Base-by-base conservation (phyloP, 2,329 filamentous ascomycete genomes). In the Amylocarpus encephaloides region DNA sequence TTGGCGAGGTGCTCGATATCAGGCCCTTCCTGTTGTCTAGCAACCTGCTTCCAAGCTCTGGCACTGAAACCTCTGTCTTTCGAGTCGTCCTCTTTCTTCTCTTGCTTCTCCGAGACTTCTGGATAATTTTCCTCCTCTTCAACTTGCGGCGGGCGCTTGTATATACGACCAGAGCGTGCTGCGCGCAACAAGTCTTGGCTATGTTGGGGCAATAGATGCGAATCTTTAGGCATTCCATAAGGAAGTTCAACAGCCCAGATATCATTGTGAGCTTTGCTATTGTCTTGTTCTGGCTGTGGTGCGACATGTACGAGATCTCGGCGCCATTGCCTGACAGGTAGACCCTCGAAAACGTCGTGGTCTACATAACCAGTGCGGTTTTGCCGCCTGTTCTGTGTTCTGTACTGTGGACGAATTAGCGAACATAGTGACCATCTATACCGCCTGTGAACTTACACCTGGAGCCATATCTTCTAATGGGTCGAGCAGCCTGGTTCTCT, bases 321-420 rank as follows among this genome's bases (percentile, higher is more conserved):
- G 49, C 87, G 83, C 86, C 90, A 97, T 78, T 95, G 89, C 63
- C 90, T 85, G 51, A 96, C 86, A 13, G 92, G 92, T 10, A 96
- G 77, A 52, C 65, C 65, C 52, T 67, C 65, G 16, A 62, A 64
- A 13, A 64, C 53, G 71, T 86, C 83, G 64, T 84, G 80, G 57
- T 86, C 82, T 26, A 59, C 55, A 49, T 57, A 51, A 22, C 59
- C 60, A 15, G 57, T 54, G n/a, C 65, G 60, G 46, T 64, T 66
- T 40, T 62, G 56, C n/a, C 63, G 61, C 41, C 64, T 53, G 39
- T 56, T 63, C 40, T 56, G 53, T 29, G 55, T 59, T 56, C 64
- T 52, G 39, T 64, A 65, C 59, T 64, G 46, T 26, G 45, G 15
- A n/a, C 29, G 13, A 11, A 16, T 48, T 35, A 44, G 29, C 32